Conservation (phyloP, 2,329 filamentous ascomycete genomes). For the Diaporthe velutina region DNA sequence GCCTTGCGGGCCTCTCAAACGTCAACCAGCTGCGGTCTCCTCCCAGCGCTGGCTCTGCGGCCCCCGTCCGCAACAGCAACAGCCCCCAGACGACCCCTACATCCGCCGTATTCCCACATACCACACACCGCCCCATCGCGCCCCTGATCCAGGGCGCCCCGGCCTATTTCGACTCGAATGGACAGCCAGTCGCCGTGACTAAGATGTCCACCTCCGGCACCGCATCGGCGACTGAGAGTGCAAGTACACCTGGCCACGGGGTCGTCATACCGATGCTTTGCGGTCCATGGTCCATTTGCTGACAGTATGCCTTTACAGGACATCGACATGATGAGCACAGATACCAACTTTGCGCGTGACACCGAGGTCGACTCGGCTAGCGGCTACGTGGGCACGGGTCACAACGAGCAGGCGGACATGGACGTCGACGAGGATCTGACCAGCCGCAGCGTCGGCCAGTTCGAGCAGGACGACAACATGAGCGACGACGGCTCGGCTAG, state of each 20-base stretch:
- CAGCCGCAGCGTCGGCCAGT: constrained; percentile 62
- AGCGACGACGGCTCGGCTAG: constrained; percentile 88
- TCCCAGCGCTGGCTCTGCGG: constrained; percentile 48
- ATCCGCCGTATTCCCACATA: constrained; percentile 58
- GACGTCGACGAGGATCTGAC: constrained; percentile 65
- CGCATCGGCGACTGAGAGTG: constrained; percentile 87
- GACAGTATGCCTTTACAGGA: constrained; percentile 56
- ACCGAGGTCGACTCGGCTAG: constrained; percentile 59
- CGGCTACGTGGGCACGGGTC: constrained; percentile 63
- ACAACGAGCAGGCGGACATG: constrained; percentile 59
- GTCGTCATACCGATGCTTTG: not conserved
- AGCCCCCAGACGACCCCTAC: constrained; percentile 64
- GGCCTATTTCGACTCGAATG: constrained; percentile 85
- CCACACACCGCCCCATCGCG: constrained; percentile 47
- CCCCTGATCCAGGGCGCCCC: constrained; percentile 50
- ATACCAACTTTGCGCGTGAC: constrained; percentile 68
- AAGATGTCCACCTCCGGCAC: constrained; percentile 93
- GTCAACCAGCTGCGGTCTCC: constrained; percentile 80
- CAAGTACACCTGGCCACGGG: constrained; percentile 55
- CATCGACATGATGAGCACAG: constrained; percentile 77
- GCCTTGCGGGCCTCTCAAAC: constrained; percentile 90
- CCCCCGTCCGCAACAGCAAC: constrained; percentile 49
- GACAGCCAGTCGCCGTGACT: constrained; percentile 75
- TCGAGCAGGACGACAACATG: constrained; percentile 74
- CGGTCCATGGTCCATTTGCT: not conserved